phyloP scores from a whole-genome alignment of 495 filamentous ascomycete species.

The Trypethelium eluteriae region DNA sequence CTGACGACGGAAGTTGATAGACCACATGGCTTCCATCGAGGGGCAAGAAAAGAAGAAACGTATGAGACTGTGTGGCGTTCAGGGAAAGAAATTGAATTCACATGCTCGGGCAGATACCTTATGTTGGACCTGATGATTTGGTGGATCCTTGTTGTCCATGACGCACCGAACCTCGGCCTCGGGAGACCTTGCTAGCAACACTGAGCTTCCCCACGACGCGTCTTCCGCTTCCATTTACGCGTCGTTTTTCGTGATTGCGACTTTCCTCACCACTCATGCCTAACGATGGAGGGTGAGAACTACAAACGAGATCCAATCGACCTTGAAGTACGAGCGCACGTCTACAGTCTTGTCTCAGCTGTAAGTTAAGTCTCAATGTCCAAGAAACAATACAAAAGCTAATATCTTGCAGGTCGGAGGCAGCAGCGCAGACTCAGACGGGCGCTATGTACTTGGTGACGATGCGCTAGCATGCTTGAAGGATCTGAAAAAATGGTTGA shows the following conservation, averaged over 20 bases:
- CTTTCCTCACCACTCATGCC: background rate
- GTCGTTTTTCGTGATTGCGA: background rate
- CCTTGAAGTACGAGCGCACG: slow-evolving; percentile 80
- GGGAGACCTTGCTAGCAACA: background rate
- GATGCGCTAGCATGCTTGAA: slow-evolving; percentile 86
- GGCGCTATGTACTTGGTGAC: slow-evolving; percentile 81
- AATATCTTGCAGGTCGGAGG: slow-evolving; percentile 65
- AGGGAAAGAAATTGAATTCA: background rate
- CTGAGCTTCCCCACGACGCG: slow-evolving; percentile 6
- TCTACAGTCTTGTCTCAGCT: slow-evolving; percentile 84
- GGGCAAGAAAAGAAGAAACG: background rate
- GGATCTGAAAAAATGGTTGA: slow-evolving; percentile 89
- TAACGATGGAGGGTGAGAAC: background rate
- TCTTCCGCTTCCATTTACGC: background rate
- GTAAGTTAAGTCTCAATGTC: slow-evolving; percentile 49
- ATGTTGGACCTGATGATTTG: background rate
- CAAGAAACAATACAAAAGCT: background rate
- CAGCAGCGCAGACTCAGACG: slow-evolving; percentile 68
- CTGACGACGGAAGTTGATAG: background rate
- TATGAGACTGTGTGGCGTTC: background rate
- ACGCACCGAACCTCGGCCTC: slow-evolving; percentile 5
- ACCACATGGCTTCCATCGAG: background rate
- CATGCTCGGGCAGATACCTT: background rate
- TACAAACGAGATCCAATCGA: slow-evolving; percentile 37
- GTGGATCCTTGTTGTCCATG: background rate